Conservation (phyloP, 352 stramenopile genomes). For the Pythium folliculosum region DNA sequence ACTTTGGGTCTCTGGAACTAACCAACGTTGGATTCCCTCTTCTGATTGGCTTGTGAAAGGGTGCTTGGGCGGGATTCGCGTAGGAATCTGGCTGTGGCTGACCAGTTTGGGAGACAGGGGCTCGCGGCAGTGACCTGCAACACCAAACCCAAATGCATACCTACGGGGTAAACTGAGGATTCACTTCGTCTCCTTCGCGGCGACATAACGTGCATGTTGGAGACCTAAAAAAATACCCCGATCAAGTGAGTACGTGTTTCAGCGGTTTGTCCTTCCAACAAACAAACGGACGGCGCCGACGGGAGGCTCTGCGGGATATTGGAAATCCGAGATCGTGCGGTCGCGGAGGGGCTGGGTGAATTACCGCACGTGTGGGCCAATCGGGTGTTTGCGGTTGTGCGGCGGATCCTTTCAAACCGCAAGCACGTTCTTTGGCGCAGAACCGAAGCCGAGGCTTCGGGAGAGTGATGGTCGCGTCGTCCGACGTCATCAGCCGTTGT, state of each 20-base stretch:
- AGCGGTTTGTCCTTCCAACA: too few relatives aligned
- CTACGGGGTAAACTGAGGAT: not conserved
- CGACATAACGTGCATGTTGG: not conserved
- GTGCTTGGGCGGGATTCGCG: constrained; percentile 15
- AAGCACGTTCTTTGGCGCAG: constrained; percentile 28
- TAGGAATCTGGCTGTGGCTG: not conserved
- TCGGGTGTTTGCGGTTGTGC: not conserved
- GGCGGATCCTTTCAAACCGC: constrained; percentile 7
- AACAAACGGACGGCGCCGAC: constrained; percentile 4
- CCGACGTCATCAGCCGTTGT: not conserved
- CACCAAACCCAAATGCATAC: not conserved
- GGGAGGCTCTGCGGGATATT: not conserved
- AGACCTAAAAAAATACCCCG: too few relatives aligned
- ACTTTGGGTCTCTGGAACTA: constrained; percentile 10
- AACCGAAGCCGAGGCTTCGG: not conserved
- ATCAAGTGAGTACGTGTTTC: too few relatives aligned
- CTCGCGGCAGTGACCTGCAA: not conserved
- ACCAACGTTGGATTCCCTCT: constrained; percentile 19
- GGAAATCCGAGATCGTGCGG: constrained; percentile 1
- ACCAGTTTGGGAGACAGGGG: not conserved
- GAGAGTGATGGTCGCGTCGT: constrained; percentile 21
- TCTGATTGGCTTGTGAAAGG: constrained; percentile 19
- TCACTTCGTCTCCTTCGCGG: not conserved
- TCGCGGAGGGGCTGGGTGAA: constrained; percentile 10
- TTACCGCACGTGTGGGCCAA: constrained; percentile 12